Evolutionary conservation across 163 green algal species (phyloP), one percentile per base, ranked within the genome.

Genomic region (Scenedesmus sp.): DNA sequence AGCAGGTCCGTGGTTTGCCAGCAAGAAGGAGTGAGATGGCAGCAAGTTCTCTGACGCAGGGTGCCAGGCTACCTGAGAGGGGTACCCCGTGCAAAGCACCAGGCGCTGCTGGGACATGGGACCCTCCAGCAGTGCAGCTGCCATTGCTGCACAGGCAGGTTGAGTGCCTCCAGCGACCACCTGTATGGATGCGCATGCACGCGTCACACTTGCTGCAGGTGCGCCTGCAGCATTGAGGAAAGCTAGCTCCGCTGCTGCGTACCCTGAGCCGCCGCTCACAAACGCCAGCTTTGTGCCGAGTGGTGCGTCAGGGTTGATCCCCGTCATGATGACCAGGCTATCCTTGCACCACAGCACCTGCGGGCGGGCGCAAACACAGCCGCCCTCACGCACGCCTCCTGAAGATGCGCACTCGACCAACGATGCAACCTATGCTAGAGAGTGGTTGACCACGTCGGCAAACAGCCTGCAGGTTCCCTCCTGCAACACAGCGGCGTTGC

Each of bases 291-390:
- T 94, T 43, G 96, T 97, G 81, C 97, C 97, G 10, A 98, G 68
- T 1, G 96, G 96, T 6, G 97, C 97, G 59, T 99, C 97, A 35
- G 97, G 94, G 91, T 99, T 97, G 43, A 99, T 94, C 0, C 97
- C 97, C 51, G 95, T 95, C 20, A 99, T 91, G 68, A 99, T 97
- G 20, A 96, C 97, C 53, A 99, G 80, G 72, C 94, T 94, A 85
- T 97, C 95, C 0, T 92, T 70, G 26, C 87, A 83, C 46, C 94
- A 97, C 51, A 98, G 90, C 44, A 99, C 97, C 96, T 98, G 96
- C 43, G 30, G 7, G 22, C 65, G 13, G 79, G 24, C 13, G 40
- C 51, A 76, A 26, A 10, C 13, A 20, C 61, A 76, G 61, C 61
- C 10, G 61, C 13, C n/a, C n/a, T n/a, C n/a, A n/a, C n/a, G n/a